Evolutionary conservation across 1,139 yeast species (phyloP), one percentile per base, ranked within the genome.

Genomic region (Pneumocystis wakefieldiae): DNA sequence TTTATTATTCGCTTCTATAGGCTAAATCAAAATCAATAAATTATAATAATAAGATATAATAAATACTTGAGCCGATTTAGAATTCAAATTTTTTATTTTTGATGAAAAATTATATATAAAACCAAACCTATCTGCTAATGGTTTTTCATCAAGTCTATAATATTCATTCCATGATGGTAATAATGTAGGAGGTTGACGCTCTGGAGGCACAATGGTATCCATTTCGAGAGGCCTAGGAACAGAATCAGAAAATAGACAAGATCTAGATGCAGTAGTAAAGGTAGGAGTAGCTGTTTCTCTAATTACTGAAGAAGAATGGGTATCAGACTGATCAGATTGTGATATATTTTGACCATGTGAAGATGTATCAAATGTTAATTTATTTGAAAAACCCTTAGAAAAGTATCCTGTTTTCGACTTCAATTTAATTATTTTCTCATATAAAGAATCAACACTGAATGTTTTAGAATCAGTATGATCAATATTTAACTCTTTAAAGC

Each of bases 121-220:
- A 0, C 85, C 85, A 70, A 78, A 81, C 64, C 80, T 73, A 68
- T 81, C 85, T 7, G 82, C 76, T 42, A 72, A 68, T 24, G 63
- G 66, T 4, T 73, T 71, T 10, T 73, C 70, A 35, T 71, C 71
- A 8, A 68, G 55, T 14, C 70, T 65, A 66, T 69, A 67, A 64
- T 70, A 69, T 59, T 69, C 67, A 53, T 68, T 70, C 72, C 74
- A 71, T 17, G 71, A 65, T 32, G 68, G 72, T 15, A 71, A 66
- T 57, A 74, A 67, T 1, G 76, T 71, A 2, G 77, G 78, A 1
- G 77, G 77, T 63, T 73, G 77, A 36, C 67, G 70, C 61, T 69
- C 67, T 57, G 70, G 72, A 0, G 77, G 74, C 17, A 72, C 74
- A 32, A 79, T 75, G 60, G 73, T 76, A 39, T 78, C 80, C 68